Evolutionary conservation across 2,329 filamentous ascomycete species (phyloP).

Genomic region (Claviceps digitariae): DNA sequence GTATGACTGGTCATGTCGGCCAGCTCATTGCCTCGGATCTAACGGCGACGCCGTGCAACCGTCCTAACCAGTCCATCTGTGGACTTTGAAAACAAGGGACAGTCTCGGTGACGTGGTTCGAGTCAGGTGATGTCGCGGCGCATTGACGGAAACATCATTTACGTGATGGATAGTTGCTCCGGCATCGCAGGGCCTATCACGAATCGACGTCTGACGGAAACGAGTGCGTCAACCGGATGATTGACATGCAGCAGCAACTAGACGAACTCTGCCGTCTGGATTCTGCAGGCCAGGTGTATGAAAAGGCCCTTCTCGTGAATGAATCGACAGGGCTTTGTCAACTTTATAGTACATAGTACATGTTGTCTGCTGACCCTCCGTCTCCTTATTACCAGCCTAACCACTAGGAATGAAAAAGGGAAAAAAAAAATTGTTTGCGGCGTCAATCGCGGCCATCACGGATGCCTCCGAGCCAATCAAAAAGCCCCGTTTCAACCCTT

Average conservation of each 20-base stretch:
- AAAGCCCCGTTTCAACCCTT: neutral
- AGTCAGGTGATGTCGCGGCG: neutral
- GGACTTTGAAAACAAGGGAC: neutral
- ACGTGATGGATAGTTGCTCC: neutral
- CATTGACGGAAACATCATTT: neutral
- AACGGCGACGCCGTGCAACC: conserved; percentile 1
- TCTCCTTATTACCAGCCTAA: too few relatives aligned
- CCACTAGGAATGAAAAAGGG: neutral
- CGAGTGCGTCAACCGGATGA: too few relatives aligned
- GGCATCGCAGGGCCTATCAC: neutral
- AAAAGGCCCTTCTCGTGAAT: neutral
- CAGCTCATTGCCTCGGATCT: neutral
- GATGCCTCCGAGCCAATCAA: neutral
- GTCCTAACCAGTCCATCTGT: neutral
- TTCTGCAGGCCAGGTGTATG: neutral
- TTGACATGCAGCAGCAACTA: too few relatives aligned
- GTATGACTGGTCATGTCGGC: neutral
- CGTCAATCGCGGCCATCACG: neutral
- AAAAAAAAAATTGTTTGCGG: neutral
- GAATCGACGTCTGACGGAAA: neutral
- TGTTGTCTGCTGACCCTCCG: neutral
- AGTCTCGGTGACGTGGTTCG: neutral
- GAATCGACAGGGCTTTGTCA: neutral
- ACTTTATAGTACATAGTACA: neutral
- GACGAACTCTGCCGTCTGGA: neutral